A percentile compares a stretch with the other conserved stretches of the same genome.
Evolutionary conservation across 441 rosid genomes (phyloP).

Genomic region (Gossypium schwendimanii): DNA sequence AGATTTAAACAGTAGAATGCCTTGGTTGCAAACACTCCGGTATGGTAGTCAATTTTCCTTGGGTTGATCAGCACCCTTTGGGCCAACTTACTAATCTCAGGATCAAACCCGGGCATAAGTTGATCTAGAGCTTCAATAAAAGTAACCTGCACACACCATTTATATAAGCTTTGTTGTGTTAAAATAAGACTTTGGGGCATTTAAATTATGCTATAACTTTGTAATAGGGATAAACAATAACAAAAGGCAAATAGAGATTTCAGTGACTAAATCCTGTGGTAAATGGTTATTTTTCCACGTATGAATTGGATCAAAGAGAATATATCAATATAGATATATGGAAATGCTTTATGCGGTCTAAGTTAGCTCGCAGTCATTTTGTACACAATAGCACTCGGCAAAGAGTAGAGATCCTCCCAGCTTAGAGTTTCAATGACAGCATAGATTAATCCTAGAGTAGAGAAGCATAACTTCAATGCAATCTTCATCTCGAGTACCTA

Average conservation of each 20-base stretch:
- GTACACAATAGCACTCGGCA: neutral
- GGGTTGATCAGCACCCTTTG: conserved; percentile 93
- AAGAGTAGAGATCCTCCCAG: neutral
- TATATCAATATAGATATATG: neutral
- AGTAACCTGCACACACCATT: conserved; percentile 54
- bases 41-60: conserved; percentile 82
- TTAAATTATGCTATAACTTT: neutral
- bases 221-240: neutral
- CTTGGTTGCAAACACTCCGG: conserved; percentile 91
- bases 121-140: conserved; percentile 95
- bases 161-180: conserved; percentile 9
- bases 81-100: conserved; percentile 93
- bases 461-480: neutral
- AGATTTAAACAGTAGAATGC: conserved; percentile 25
- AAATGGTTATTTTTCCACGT: neutral
- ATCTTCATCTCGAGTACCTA: neutral
- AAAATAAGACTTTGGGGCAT: neutral
- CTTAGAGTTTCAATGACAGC: neutral
- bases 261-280: neutral
- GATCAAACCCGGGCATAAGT: conserved; percentile 99
- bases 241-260: neutral
- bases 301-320: neutral
- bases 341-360: neutral
- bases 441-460: conserved; percentile 4
- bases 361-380: neutral